Evolutionary conservation across 352 stramenopile species (phyloP), one percentile per base, ranked within the genome.

Genomic region (Thalassiosira pacifica): DNA sequence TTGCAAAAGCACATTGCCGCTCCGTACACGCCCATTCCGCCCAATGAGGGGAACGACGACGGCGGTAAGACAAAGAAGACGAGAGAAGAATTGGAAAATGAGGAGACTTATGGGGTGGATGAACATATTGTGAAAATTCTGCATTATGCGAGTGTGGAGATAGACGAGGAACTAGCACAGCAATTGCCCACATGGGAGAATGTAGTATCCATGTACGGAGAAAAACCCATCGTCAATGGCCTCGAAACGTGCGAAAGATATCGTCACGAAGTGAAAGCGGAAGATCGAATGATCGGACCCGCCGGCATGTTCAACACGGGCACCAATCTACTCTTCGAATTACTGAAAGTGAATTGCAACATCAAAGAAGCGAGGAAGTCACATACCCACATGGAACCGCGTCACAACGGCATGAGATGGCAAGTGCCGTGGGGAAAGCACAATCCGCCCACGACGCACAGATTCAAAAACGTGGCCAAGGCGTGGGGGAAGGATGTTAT

Each of bases 371-470:
- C 65, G 27, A 27, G 22, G 59, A 53, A 34, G 19, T 4, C 64
- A 6, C 66, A 59, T 72, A 65, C 22, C 63, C 22, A 76, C 76
- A 72, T 42, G 40, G 11, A 34, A 22, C 3, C 71, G 24, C 8
- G n/a, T 34, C 31, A 19, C 11, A 76, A 18, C 0, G 85, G 75
- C 4, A 75, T 87, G 18, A 27, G 59, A 19, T 67, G 42, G 19
- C 76, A 91, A 70, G 87, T 88, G 37, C 91, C 89, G 0, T 94
- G 93, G 93, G 92, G 92, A 0, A 95, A 96, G 75, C 92, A 96
- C 64, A 92, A 86, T 55, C 90, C 90, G 4, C 24, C 26, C 18
- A 48, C 73, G 16, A 65, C 52, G 22, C 77, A 65, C 70, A 45
- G 79, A 72, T 34, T 84, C 10, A 42, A 75, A 9, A 70, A 90